These are phyloP conservation scores for Thielaviopsis populi DNA, from an alignment of 2,329 filamentous ascomycete genomes.

Conservation along the genomic window DNA sequence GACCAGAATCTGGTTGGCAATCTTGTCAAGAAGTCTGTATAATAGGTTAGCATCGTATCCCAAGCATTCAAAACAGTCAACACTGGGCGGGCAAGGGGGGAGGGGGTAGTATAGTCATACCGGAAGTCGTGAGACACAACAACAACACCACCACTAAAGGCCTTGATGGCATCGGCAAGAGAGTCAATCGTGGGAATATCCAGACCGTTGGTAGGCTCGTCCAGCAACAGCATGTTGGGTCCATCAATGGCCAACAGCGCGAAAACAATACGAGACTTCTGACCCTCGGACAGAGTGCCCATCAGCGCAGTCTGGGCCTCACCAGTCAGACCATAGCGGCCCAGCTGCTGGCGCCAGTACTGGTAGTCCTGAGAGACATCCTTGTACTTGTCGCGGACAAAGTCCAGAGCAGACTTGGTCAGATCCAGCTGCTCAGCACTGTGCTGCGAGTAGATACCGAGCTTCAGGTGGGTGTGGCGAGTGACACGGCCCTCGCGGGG, in stretches of 20 bases:
- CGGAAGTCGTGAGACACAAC: conserved; percentile 98
- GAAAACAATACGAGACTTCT: conserved; percentile 97
- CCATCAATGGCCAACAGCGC: conserved; percentile 86
- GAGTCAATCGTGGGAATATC: conserved; percentile 98
- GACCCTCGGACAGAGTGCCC: conserved; percentile 92
- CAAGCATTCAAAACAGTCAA: conserved; percentile 1
- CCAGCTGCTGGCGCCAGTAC: conserved; percentile 97
- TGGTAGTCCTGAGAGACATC: conserved; percentile 92
- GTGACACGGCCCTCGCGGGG: conserved; percentile 70
- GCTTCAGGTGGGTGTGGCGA: conserved; percentile 94
- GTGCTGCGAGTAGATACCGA: conserved; percentile 96
- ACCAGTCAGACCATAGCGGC: conserved; percentile 82
- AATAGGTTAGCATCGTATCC: conserved; percentile 20
- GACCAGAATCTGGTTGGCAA: conserved; percentile 98
- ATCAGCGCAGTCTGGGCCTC: conserved; percentile 93
- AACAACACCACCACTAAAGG: conserved; percentile 89
- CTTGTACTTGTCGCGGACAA: conserved; percentile 88
- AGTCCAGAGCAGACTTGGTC: conserved; percentile 94
- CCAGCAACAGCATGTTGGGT: conserved; percentile 94
- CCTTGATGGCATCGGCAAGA: conserved; percentile 93
- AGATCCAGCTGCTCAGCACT: conserved; percentile 95
- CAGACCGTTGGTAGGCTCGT: conserved; percentile 98
- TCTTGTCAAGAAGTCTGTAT: conserved; percentile 84
- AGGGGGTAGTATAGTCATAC: conserved; percentile 35
- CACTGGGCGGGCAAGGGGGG: neutral